Conservation (phyloP, 495 filamentous ascomycete genomes). For the Penicillium pulvis region DNA sequence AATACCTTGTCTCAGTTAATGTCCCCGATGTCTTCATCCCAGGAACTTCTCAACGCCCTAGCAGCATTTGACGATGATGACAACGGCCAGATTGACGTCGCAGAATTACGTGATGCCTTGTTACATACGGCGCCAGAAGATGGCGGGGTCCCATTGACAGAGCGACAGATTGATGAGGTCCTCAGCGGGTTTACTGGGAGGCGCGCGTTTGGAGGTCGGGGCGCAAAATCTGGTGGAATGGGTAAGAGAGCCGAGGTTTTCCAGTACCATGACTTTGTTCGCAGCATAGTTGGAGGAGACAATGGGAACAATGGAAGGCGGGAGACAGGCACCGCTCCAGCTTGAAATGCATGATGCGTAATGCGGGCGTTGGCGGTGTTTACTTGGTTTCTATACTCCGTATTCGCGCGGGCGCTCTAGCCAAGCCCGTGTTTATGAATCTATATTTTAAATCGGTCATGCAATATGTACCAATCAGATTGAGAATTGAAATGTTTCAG, state of each 20-base stretch:
- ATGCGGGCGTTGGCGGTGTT: constrained; percentile 17
- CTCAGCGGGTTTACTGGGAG: constrained; percentile 82
- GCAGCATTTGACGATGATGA: constrained; percentile 96
- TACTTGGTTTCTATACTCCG: constrained; percentile 1
- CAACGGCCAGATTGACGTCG: constrained; percentile 85
- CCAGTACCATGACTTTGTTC: constrained; percentile 50
- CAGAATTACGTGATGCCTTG: constrained; percentile 79
- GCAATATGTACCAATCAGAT: not conserved
- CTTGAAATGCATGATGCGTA: constrained; percentile 21
- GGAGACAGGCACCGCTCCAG: constrained; percentile 22
- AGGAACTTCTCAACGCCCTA: constrained; percentile 83
- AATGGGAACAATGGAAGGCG: constrained; percentile 34
- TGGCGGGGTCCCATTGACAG: constrained; percentile 67
- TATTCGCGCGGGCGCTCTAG: not conserved
- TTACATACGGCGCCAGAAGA: constrained; percentile 77
- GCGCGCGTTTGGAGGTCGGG: constrained; percentile 64
- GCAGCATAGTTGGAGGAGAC: constrained; percentile 40
- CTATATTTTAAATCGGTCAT: not conserved
- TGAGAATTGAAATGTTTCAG: not conserved
- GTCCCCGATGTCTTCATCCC: constrained; percentile 67
- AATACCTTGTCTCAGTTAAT: constrained; percentile 73
- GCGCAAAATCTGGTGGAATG: constrained; percentile 30
- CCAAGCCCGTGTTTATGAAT: not conserved
- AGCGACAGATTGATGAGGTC: constrained; percentile 79
- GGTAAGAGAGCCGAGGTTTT: constrained; percentile 48